Base-by-base conservation (phyloP, 2,329 filamentous ascomycete species). In the Fusarium clavum region DNA sequence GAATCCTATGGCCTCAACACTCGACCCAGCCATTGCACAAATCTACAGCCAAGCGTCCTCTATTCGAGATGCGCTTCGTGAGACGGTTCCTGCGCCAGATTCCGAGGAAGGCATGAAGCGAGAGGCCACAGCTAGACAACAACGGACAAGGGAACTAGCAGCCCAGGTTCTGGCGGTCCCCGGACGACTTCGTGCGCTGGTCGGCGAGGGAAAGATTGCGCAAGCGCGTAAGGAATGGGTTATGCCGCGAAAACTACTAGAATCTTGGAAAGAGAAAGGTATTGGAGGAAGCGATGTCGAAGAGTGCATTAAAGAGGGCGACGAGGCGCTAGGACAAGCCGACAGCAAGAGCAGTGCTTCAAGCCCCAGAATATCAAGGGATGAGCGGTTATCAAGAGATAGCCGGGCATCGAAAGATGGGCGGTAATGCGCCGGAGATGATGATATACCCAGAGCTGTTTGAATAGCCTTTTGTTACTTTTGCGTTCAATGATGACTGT, bases 21-120 rank as follows among this genome's bases (percentile, higher is more conserved):
- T 94, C 32, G 89, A 91, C 70, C 89, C 90, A 5, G 92, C 92
- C 40, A 92, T 95, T 52, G 87, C 88, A 4, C 90, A 92, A 68
- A 94, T 95, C 71, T 93, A 92, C 73, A 85, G 85, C 34, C 84
- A 88, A 74, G 87, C 87, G 9, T 83, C 81, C 4, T 81, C 82
- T 41, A 90, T 90, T 73, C 83, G 84, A 67, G 84, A 86, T 64
- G 81, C 81, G 14, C 77, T 89, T 25, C 83, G 86, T 57, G 75
- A 81, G 45, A 81, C 80, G 6, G 79, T 88, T 3, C 84, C 85
- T 2, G 75, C 81, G 5, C 85, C 86, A 4, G 81, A 82, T 44
- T 82, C 81, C 12, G 77, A 80, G 6, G 76, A 79, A 32, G 77
- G 78, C 8, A 76, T 76, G 20, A 75, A 78, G n/a, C 77, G 77